Conservation (phyloP, 768 basidiomycete genomes). For the Calvatia gigantea region DNA sequence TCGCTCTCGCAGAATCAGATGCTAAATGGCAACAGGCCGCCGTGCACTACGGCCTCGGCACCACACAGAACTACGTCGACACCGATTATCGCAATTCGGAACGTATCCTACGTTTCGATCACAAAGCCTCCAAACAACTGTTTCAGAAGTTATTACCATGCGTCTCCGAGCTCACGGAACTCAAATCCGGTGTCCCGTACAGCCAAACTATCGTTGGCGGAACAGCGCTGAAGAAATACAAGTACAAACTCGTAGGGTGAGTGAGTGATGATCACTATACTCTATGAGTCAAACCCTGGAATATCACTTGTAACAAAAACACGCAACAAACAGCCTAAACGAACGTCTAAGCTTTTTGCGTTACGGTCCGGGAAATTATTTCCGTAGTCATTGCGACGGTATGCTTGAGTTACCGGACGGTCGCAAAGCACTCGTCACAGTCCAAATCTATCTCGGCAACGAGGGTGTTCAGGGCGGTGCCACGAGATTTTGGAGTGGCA, state of each 20-base stretch:
- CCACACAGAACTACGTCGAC: conserved; percentile 28
- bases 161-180: conserved; percentile 32
- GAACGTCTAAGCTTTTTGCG: conserved; percentile 41
- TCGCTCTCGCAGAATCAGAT: conserved; percentile 32
- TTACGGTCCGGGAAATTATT: conserved; percentile 42
- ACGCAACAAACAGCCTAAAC: conserved; percentile 35
- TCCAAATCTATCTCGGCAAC: conserved; percentile 45
- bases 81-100: conserved; percentile 38
- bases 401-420: conserved; percentile 32
- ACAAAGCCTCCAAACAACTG: conserved; percentile 28
- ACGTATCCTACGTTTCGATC: conserved; percentile 34
- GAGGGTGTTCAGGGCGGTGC: conserved; percentile 35
- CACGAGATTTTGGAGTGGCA: conserved; percentile 33
- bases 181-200: conserved; percentile 26
- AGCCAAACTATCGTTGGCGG: conserved; percentile 29
- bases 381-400: conserved; percentile 38
- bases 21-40: conserved; percentile 35
- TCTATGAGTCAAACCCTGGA: not conserved
- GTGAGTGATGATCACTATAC: conserved; percentile 7
- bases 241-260: conserved; percentile 35
- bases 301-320: no score
- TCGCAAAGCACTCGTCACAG: conserved; percentile 34
- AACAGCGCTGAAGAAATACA: conserved; percentile 20
- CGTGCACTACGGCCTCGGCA: conserved; percentile 24
- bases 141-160: conserved; percentile 34